Evolutionary conservation across 768 basidiomycete species (phyloP).

Genomic region (Macrolepiota albuminosa): DNA sequence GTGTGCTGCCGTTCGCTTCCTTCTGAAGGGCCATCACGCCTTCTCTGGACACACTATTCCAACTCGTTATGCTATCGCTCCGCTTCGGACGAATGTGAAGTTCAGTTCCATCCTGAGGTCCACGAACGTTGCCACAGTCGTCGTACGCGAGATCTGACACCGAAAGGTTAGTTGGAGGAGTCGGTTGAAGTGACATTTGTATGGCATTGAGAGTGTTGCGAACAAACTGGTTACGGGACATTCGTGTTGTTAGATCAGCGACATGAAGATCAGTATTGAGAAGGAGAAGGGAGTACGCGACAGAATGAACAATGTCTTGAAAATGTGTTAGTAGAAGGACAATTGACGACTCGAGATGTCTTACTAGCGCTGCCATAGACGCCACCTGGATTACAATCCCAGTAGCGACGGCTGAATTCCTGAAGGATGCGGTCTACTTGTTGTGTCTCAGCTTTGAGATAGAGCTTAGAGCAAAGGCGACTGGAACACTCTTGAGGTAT

Average conservation of each 20-base stretch:
- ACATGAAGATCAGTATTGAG: constrained; percentile 98
- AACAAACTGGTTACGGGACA: constrained; percentile 91
- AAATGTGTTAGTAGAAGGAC: constrained; percentile 2
- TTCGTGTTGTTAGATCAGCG: constrained; percentile 80
- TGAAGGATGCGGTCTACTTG: constrained; percentile 97
- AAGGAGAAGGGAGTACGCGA: constrained; percentile 87
- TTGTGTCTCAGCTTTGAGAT: constrained; percentile 93
- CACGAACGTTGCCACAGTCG: constrained; percentile 57
- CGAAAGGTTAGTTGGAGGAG: constrained; percentile 42
- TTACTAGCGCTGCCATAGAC: constrained; percentile 83
- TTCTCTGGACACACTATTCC: constrained; percentile 74
- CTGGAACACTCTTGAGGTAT: constrained; percentile 31
- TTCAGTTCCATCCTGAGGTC: constrained; percentile 55
- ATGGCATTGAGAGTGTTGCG: constrained; percentile 88
- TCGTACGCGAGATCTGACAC: constrained; percentile 62
- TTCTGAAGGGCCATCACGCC: constrained; percentile 33
- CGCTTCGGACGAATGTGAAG: constrained; percentile 57
- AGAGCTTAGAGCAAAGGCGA: constrained; percentile 86
- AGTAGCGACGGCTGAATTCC: constrained; percentile 86
- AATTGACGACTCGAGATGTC: constrained; percentile 24
- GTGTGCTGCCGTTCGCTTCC: constrained; percentile 56
- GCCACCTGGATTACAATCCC: constrained; percentile 80
- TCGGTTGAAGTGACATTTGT: constrained; percentile 67
- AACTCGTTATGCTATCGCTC: constrained; percentile 81
- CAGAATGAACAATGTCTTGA: constrained; percentile 89